Conservation (phyloP, 352 stramenopile species). For the Blastocystis sp. region DNA sequence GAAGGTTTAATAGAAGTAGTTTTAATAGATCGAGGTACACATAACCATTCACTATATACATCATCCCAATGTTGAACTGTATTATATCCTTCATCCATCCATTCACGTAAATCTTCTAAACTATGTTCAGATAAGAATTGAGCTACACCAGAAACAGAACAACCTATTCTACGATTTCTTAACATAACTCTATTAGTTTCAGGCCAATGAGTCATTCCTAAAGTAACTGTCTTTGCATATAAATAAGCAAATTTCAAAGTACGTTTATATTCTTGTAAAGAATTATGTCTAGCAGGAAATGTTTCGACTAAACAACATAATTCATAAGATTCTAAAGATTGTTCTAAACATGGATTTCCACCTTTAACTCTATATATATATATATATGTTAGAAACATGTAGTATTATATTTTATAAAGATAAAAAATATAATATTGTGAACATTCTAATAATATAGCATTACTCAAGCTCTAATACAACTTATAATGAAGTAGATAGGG, state of each 20-base stretch:
- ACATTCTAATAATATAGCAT: no score
- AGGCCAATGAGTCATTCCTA: slow-evolving; percentile 66
- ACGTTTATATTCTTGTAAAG: slow-evolving; percentile 60
- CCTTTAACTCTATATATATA: slow-evolving; percentile 44
- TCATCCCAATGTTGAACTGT: slow-evolving; percentile 54
- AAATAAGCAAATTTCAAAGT: slow-evolving; percentile 63
- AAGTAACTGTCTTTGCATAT: slow-evolving; percentile 75
- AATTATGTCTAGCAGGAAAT: slow-evolving; percentile 59
- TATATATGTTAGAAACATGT: no score
- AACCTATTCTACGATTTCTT: slow-evolving; percentile 65
- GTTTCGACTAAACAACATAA: slow-evolving; percentile 78
- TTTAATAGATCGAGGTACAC: slow-evolving; percentile 67
- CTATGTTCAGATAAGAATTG: slow-evolving; percentile 62
- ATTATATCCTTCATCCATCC: slow-evolving; percentile 61
- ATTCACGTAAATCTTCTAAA: slow-evolving; percentile 56
- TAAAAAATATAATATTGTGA: no score
- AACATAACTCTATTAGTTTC: slow-evolving; percentile 70
- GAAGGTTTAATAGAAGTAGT: slow-evolving; percentile 66
- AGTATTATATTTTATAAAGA: no score
- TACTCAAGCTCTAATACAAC: no score
- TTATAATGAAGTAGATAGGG: no score
- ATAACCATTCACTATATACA: slow-evolving; percentile 53
- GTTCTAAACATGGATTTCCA: slow-evolving; percentile 71
- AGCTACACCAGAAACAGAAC: slow-evolving; percentile 68
- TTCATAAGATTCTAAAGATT: slow-evolving; percentile 66